Percentiles rank a stretch among this genome's conserved stretches.
Evolutionary conservation across 169 alveolate species (phyloP).

Genomic region (Cryptosporidium sp.): DNA sequence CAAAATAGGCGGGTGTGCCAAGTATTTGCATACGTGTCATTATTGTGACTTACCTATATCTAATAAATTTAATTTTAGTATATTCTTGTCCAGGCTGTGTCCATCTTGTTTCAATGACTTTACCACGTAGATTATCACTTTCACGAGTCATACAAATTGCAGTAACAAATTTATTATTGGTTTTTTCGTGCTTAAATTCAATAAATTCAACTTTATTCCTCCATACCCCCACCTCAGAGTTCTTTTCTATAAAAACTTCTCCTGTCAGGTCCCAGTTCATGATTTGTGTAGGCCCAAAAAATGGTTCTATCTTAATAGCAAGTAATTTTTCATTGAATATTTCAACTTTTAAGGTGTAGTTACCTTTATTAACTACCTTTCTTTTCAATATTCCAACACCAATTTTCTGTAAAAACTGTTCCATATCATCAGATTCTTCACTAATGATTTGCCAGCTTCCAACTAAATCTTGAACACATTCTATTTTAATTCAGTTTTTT

Average conservation of each 20-base stretch:
- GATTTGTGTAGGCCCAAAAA: conserved; percentile 61
- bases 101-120: conserved; percentile 68
- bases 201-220: conserved; percentile 43
- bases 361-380: conserved; percentile 61
- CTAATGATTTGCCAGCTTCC: conserved; percentile 37
- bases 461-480: conserved; percentile 19
- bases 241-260: conserved; percentile 19
- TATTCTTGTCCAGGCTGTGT: conserved; percentile 19
- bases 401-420: conserved; percentile 5
- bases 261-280: conserved; percentile 68
- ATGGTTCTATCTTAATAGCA: conserved; percentile 42
- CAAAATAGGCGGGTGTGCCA: not conserved
- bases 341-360: conserved; percentile 29
- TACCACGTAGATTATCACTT: conserved; percentile 21
- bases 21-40: not conserved
- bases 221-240: conserved; percentile 61
- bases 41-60: conserved; percentile 55
- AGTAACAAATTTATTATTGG: conserved; percentile 11
- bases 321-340: not conserved
- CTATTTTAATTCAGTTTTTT: not conserved
- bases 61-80: conserved; percentile 31
- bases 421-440: conserved; percentile 58
- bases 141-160: conserved; percentile 37
- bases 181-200: conserved; percentile 35
- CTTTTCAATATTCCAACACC: conserved; percentile 57